Evolutionary conservation across 495 filamentous ascomycete genomes (phyloP).

Genomic region (Aspergillus ellipticus): DNA sequence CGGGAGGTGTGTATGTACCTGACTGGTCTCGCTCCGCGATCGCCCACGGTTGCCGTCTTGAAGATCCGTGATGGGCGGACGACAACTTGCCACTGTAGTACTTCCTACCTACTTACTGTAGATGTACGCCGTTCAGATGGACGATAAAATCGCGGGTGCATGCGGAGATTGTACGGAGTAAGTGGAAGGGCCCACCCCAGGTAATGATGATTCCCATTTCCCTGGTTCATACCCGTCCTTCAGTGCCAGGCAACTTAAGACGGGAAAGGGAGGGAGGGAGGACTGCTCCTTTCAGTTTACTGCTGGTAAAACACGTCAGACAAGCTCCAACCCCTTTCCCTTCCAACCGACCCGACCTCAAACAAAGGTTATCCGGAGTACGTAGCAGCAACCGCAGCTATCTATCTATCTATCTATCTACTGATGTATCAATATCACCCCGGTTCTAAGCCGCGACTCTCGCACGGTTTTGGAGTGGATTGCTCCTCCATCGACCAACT

Average conservation of each 20-base stretch:
- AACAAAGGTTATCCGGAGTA: no score
- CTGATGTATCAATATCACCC: not conserved
- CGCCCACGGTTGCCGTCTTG: not conserved
- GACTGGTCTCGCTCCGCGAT: not conserved
- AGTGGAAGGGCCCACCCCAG: not conserved
- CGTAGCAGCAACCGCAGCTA: not conserved
- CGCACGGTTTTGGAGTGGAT: not conserved
- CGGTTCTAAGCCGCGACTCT: not conserved
- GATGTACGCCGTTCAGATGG: not conserved
- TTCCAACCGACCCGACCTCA: no score
- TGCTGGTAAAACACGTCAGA: no score
- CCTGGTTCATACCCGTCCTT: no score
- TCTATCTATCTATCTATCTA: not conserved
- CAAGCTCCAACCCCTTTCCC: no score
- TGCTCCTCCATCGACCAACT: not conserved
- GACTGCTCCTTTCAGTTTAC: no score
- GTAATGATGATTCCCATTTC: not conserved
- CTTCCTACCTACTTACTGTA: not conserved
- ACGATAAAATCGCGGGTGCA: not conserved
- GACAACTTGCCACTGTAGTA: no score
- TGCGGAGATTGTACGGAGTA: not conserved
- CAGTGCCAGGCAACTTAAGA: no score
- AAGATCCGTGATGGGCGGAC: no score
- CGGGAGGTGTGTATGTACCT: no score
- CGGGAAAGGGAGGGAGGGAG: no score